Evolutionary conservation across 345 rosid species (phyloP).

Genomic region (Salix arbutifolia): DNA sequence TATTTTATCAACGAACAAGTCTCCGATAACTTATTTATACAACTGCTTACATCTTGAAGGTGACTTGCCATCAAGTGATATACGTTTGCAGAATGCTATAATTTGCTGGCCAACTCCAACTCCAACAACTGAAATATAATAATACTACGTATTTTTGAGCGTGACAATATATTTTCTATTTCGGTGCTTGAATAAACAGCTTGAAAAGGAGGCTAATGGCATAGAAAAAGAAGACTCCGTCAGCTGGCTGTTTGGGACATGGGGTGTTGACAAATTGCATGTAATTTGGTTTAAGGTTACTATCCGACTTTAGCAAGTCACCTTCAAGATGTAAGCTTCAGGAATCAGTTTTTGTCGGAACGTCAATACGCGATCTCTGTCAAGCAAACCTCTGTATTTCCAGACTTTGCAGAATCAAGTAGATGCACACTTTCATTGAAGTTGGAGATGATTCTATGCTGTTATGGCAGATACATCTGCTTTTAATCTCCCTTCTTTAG

Average conservation of each 20-base stretch:
- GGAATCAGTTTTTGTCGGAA: background rate
- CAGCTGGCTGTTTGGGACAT: background rate
- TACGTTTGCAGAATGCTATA: background rate
- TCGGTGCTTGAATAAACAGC: background rate
- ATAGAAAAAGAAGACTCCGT: background rate
- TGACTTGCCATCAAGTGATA: background rate
- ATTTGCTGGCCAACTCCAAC: background rate
- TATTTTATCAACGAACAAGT: slow-evolving; percentile 3
- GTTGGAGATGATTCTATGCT: background rate
- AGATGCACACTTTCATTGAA: background rate
- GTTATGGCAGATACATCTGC: background rate
- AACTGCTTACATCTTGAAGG: too few relatives aligned
- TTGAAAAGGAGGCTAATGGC: background rate
- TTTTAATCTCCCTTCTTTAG: background rate
- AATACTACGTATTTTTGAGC: background rate
- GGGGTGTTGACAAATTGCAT: background rate
- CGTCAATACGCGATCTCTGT: background rate
- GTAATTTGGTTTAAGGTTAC: background rate
- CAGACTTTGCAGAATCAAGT: background rate
- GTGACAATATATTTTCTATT: background rate
- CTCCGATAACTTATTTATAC: background rate
- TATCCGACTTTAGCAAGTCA: background rate
- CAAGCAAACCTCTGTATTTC: background rate
- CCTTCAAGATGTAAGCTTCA: background rate
- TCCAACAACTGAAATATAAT: background rate